Evolutionary conservation across 2,329 filamentous ascomycete genomes (phyloP), one percentile per base, ranked within the genome.

Genomic region (Monilinia vaccinii-corymbosi): DNA sequence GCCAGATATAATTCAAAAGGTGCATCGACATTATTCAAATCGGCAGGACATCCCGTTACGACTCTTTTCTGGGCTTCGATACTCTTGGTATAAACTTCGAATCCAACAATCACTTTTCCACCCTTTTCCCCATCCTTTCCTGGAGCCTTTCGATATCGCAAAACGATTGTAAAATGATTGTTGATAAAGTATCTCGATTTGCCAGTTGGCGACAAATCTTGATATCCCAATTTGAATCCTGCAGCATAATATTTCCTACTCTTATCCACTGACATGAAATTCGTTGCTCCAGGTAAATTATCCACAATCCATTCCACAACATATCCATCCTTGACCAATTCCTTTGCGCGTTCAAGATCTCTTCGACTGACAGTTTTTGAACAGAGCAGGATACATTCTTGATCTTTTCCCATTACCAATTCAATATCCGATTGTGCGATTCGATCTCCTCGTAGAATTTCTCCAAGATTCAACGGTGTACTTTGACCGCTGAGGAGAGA

Each of bases 231-330:
- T 75, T 94, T 95, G 79, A 96, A 96, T 2, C 91, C 91, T 2
- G 90, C 85, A 14, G 90, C 88, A 72, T 96, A 96, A 77, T 96
- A 95, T 73, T 92, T 95, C 68, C 84, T 81, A 50, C 82, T 85
- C 75, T 91, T 91, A 73, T 95, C 91, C 40, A 89, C 87, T 0
- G 89, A 93, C 32, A 94, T 87, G 70, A 95, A 95, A 72, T 87
- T 92, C 10, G 91, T 95, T 40, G 91, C 91, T 8, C 91, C 91
- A 1, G 91, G 91, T 11, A 96, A 79, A 69, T 96, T 96, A 73
- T 96, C 91, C 64, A 94, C 88, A 66, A 96, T 95, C 91, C 91
- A 96, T 73, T 96, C 91, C 2, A 86, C 86, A n/a, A 94, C 85
- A 72, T 94, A 95, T 40, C 88, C 89, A 57, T 91, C 82, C 62